Evolutionary conservation across 2,329 filamentous ascomycete species (phyloP), one percentile per base, ranked within the genome.

Genomic region (Penicillium sp.): DNA sequence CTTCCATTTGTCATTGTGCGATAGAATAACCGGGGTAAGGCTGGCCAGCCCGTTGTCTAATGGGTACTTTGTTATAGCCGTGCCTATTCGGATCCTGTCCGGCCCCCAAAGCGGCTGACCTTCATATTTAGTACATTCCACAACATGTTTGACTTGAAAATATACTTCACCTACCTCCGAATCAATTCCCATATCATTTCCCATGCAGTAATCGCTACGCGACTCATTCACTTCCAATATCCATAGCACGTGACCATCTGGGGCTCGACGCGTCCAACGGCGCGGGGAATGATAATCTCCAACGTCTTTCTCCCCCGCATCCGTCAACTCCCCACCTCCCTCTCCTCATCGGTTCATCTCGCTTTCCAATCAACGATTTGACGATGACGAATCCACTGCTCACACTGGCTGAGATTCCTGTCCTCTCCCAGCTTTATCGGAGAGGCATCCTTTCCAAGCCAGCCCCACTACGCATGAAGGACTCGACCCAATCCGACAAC

Each of bases 391-490:
- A 44, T n/a, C 54, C 29, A 2, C 46, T 67, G 49, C 58, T 69
- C 8, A 54, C 68, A 10, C 52, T 75, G 14, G 60, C 67, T 23
- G 72, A 77, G 39, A 77, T 80, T 39, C 75, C 76, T 21, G 73
- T 75, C 19, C 58, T 78, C n/a, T 79, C 81, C 37, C 75, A 83
- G 44, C 85, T 93, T 59, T 95, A 93, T 79, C 82, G 83, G 65
- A 73, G 80, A 19, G 77, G 80, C 57, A 78, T 79, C 60, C 78
- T 90, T 43, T 39, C 57, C 29, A 66, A 76, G 19, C 39, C 59
- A n/a, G 45, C 64, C 63, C 70, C 73, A 4, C 64, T 19, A 42
- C 19, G 31, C n/a, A 19, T 5, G 8, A n/a, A 33, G 31, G 31
- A 33, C 31, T 33, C 31, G 13, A 33, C 31, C 31, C 31, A 16